These are phyloP conservation scores for Urochloa ruziziensis DNA, from an alignment of 176 grass and related monocot species.

Conservation along the genomic window DNA sequence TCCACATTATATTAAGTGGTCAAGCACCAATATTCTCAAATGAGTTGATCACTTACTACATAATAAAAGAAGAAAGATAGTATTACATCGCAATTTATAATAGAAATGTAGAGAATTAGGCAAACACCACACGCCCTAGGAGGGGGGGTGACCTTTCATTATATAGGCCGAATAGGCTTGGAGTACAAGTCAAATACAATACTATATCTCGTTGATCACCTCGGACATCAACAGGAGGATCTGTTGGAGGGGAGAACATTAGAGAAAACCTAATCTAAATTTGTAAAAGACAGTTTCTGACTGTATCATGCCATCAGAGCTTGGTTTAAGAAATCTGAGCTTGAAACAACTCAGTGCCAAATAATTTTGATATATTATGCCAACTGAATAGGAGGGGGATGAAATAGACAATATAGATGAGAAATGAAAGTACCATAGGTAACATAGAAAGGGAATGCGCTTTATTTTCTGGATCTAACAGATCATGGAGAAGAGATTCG, in stretches of 20 bases:
- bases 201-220: too few species aligned
- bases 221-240: too few species aligned
- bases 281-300: neutral
- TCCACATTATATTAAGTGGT: neutral
- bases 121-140: too few species aligned
- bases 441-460: neutral
- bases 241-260: too few species aligned
- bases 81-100: neutral
- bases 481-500: constrained; percentile 14
- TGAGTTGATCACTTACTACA: neutral
- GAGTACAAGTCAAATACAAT: too few species aligned
- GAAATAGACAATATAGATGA: neutral
- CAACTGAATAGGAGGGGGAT: neutral
- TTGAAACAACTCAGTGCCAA: neutral
- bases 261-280: neutral
- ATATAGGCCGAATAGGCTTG: too few species aligned
- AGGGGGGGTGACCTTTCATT: too few species aligned
- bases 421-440: constrained; percentile 4
- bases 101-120: too few species aligned
- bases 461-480: constrained; percentile 7
- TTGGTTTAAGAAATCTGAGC: constrained; percentile 2
- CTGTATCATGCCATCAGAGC: neutral
- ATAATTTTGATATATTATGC: neutral
- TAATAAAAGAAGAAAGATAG: neutral
- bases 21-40: neutral